Evolutionary conservation across 257 asterid species (phyloP).

Genomic region (Ligustrum vulgare): DNA sequence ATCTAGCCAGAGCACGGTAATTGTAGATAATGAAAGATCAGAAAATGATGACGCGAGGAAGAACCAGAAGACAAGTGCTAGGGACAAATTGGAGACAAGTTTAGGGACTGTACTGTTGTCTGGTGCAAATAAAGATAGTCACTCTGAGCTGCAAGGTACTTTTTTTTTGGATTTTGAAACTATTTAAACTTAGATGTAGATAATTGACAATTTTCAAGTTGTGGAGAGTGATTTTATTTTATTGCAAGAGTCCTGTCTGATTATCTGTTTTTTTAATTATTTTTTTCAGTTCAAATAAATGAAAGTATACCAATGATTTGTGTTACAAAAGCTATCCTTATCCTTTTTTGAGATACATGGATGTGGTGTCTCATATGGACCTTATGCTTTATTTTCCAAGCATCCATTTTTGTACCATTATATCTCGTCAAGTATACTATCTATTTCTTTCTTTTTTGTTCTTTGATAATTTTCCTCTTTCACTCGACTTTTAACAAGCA

Average conservation of each 20-base stretch:
- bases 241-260: not conserved
- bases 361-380: not conserved
- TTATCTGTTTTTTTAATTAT: not conserved
- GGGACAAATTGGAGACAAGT: not conserved
- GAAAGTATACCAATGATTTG: not conserved
- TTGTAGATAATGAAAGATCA: slow-evolving; percentile 24
- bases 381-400: not conserved
- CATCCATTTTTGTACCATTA: not conserved
- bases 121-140: slow-evolving; percentile 25
- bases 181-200: not conserved
- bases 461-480: not conserved
- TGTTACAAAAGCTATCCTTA: not conserved
- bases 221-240: slow-evolving; percentile 7
- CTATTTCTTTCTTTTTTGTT: not conserved
- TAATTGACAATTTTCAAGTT: not conserved
- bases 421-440: not conserved
- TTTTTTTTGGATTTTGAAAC: not conserved
- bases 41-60: slow-evolving; percentile 26
- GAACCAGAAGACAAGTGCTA: slow-evolving; percentile 14
- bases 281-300: not conserved
- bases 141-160: slow-evolving; percentile 32
- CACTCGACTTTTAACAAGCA: not conserved
- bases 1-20: slow-evolving; percentile 20
- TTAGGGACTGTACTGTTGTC: slow-evolving; percentile 10
- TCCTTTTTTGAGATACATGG: not conserved